These are phyloP conservation scores for Vitis hybrid DNA, from an alignment of 177 flowering plant species.

Conservation along the genomic window DNA sequence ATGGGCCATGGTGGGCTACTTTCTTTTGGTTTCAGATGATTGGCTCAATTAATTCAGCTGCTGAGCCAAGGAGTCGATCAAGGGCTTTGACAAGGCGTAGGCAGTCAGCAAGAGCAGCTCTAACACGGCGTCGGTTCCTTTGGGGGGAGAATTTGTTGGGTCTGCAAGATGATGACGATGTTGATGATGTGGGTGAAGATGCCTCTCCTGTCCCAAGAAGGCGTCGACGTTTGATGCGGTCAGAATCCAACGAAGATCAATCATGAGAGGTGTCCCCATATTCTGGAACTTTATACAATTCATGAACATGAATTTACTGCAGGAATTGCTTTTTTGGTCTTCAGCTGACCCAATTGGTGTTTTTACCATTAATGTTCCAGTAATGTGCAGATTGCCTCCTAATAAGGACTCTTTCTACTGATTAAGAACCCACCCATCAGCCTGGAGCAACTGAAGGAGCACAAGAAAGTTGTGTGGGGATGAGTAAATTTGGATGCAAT, in stretches of 20 bases:
- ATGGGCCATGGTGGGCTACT: slow-evolving; percentile 59
- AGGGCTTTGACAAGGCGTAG: slow-evolving; percentile 70
- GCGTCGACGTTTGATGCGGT: slow-evolving; percentile 57
- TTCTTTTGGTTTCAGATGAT: slow-evolving; percentile 78
- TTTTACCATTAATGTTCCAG: slow-evolving; percentile 11
- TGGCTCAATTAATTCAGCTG: slow-evolving; percentile 39
- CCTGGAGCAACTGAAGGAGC: too few species aligned
- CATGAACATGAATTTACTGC: too few species aligned
- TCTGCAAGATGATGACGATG: slow-evolving; percentile 59
- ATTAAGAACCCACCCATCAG: not conserved
- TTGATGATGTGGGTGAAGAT: slow-evolving; percentile 45
- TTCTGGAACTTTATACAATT: slow-evolving; percentile 8
- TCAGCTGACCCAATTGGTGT: slow-evolving; percentile 10
- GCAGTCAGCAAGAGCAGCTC: slow-evolving; percentile 42
- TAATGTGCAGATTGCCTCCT: slow-evolving; percentile 4
- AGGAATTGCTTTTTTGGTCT: too few species aligned
- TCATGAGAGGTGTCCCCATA: slow-evolving; percentile 18
- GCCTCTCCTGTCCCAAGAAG: slow-evolving; percentile 55
- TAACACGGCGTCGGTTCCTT: slow-evolving; percentile 54
- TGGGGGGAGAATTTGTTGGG: slow-evolving; percentile 94
- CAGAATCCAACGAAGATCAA: slow-evolving; percentile 57
- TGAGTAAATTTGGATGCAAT: too few species aligned
- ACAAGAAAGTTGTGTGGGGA: too few species aligned
- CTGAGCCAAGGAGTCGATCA: slow-evolving; percentile 52
- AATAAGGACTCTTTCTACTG: not conserved